Evolutionary conservation across 192 early-diverging fungal genomes (phyloP).

Genomic region (Coemansia sp.): DNA sequence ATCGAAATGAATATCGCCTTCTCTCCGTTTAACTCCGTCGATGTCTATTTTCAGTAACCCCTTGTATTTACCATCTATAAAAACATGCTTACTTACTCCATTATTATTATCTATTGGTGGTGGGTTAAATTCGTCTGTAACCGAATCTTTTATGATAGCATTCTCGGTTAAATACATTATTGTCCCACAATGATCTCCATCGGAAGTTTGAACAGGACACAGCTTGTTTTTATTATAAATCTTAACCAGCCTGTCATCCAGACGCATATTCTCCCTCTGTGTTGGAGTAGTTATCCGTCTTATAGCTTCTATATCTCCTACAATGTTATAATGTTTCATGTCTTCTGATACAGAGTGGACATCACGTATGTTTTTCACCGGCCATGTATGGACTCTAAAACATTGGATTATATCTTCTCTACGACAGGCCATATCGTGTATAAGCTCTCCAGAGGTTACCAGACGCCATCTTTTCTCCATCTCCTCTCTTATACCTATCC

Average conservation of each 20-base stretch:
- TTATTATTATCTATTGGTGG: background rate
- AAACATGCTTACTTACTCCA: background rate
- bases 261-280: conserved; percentile 10
- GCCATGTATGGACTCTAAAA: conserved; percentile 15
- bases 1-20: too few relatives aligned
- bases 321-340: conserved; percentile 15
- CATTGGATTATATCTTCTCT: conserved; percentile 9
- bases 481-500: conserved; percentile 13
- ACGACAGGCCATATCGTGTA: conserved; percentile 8
- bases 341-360: conserved; percentile 19
- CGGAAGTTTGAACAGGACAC: conserved; percentile 22
- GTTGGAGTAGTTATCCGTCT: conserved; percentile 15
- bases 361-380: conserved; percentile 17
- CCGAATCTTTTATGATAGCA: background rate
- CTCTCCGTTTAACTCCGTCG: background rate
- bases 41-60: background rate
- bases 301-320: conserved; percentile 22
- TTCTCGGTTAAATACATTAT: conserved; percentile 14
- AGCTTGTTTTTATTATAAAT: conserved; percentile 13
- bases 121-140: background rate
- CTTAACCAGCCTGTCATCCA: conserved; percentile 15
- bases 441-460: conserved; percentile 20
- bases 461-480: conserved; percentile 17
- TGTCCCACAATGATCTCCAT: conserved; percentile 12
- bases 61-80: conserved; percentile 4